Evolutionary conservation across 2,329 filamentous ascomycete genomes (phyloP).

Genomic region (Emmonsiellopsis sp.): DNA sequence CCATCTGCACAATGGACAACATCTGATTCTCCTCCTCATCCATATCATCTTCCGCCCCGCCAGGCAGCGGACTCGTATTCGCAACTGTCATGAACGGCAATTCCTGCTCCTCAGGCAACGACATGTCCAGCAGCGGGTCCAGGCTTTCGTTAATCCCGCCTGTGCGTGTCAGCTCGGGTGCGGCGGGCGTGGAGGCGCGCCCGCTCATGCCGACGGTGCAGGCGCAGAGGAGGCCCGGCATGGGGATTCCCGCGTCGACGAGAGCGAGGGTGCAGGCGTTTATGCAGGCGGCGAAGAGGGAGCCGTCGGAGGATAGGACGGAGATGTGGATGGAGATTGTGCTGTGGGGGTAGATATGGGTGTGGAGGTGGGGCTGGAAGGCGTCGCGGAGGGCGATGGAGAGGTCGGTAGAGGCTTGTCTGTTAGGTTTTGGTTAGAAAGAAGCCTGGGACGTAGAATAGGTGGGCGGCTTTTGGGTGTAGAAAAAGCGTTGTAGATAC

Average conservation of each 20-base stretch:
- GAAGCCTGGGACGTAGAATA: background rate
- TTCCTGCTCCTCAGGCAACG: conserved; percentile 53
- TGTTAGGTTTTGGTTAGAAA: conserved; percentile 27
- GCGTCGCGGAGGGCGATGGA: conserved; percentile 64
- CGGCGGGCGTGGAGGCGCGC: conserved; percentile 32
- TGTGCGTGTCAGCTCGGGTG: conserved; percentile 11
- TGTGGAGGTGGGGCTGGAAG: conserved; percentile 70
- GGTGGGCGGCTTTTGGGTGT: background rate
- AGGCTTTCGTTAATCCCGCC: conserved; percentile 29
- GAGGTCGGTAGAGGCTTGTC: conserved; percentile 53
- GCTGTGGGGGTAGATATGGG: conserved; percentile 79
- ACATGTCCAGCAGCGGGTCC: conserved; percentile 37
- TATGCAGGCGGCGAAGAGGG: conserved; percentile 76
- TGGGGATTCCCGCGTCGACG: conserved; percentile 89
- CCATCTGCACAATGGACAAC: conserved; percentile 72
- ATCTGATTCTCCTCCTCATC: conserved; percentile 48
- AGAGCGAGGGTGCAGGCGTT: conserved; percentile 88
- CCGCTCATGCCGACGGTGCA: conserved; percentile 70
- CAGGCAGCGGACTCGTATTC: conserved; percentile 42
- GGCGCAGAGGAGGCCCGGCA: conserved; percentile 83
- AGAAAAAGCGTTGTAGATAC: conserved; percentile 19
- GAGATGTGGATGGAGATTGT: conserved; percentile 77
- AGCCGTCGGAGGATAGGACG: conserved; percentile 83
- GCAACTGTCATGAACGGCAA: conserved; percentile 81
- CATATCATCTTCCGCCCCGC: conserved; percentile 48